A percentile compares a stretch with the other conserved stretches of the same genome.
Conservation (phyloP, 108 stramenopile genomes). For the Skeletonema menzelii region DNA sequence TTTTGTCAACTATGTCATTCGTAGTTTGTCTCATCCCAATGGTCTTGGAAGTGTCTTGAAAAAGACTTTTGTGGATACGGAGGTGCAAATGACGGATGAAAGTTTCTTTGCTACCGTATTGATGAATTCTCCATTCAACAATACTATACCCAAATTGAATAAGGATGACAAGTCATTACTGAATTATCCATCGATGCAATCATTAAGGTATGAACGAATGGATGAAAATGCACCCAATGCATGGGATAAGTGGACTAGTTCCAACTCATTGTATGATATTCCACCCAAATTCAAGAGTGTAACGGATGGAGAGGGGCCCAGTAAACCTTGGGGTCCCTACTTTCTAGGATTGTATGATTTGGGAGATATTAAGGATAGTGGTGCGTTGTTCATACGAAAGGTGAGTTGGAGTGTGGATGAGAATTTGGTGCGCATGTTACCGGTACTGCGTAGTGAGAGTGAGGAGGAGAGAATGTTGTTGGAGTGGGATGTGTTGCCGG, state of each 20-base stretch:
- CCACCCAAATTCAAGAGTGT: slow-evolving; percentile 41
- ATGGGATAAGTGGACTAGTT: slow-evolving; percentile 50
- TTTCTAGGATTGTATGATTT: slow-evolving; percentile 89
- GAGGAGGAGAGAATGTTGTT: background rate
- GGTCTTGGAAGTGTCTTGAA: slow-evolving; percentile 63
- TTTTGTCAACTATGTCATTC: slow-evolving; percentile 63
- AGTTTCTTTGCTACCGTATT: slow-evolving; percentile 85
- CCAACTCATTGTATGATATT: slow-evolving; percentile 61
- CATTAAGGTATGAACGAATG: slow-evolving; percentile 89
- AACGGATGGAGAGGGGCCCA: slow-evolving; percentile 44
- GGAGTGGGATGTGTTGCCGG: slow-evolving; percentile 59
- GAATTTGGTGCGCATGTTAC: slow-evolving; percentile 70
- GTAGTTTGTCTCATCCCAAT: slow-evolving; percentile 53
- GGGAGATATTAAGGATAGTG: slow-evolving; percentile 60
- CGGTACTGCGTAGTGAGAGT: slow-evolving; percentile 38
- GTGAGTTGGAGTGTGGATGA: slow-evolving; percentile 72
- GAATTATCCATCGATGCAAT: slow-evolving; percentile 44
- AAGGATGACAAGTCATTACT: slow-evolving; percentile 32
- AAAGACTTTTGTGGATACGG: slow-evolving; percentile 53
- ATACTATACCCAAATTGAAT: slow-evolving; percentile 61
- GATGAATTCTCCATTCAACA: slow-evolving; percentile 62
- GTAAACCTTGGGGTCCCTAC: slow-evolving; percentile 88
- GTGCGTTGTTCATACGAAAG: slow-evolving; percentile 85
- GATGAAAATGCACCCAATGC: slow-evolving; percentile 82
- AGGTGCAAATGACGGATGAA: slow-evolving; percentile 87